Conservation (phyloP, 2,329 filamentous ascomycete genomes). For the Tolypocladium ovalisporum region DNA sequence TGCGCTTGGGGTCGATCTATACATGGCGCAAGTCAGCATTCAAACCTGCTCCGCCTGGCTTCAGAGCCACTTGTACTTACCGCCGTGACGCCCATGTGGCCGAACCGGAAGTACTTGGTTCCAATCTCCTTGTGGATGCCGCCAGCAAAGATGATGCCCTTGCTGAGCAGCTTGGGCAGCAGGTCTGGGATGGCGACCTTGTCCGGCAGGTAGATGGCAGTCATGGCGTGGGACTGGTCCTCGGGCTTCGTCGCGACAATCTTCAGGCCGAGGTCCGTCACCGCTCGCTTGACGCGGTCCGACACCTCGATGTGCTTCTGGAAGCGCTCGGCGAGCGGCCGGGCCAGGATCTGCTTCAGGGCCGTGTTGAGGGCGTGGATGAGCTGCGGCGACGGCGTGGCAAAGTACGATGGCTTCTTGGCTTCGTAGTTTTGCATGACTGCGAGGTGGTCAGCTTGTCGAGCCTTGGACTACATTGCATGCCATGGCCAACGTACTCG, state of each 20-base stretch:
- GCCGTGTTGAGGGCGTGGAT: conserved; percentile 87
- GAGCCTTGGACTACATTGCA: background rate
- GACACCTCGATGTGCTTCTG: conserved; percentile 69
- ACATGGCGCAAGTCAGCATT: background rate
- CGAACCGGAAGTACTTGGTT: conserved; percentile 86
- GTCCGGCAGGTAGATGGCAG: conserved; percentile 89
- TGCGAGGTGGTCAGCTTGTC: conserved; percentile 17
- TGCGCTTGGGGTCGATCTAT: conserved; percentile 62
- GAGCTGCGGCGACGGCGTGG: conserved; percentile 89
- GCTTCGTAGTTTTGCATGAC: conserved; percentile 99
- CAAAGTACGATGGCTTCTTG: conserved; percentile 95
- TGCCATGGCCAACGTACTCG: conserved; percentile 45
- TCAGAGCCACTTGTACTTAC: conserved; percentile 38
- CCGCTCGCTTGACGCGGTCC: conserved; percentile 74
- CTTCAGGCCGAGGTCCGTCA: conserved; percentile 72
- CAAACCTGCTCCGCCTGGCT: too few relatives aligned
- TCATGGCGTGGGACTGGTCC: conserved; percentile 96
- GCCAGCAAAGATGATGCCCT: conserved; percentile 87
- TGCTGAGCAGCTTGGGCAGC: conserved; percentile 73
- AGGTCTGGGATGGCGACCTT: conserved; percentile 70
- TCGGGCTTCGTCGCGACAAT: conserved; percentile 77
- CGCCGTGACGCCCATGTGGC: conserved; percentile 94
- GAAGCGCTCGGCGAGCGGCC: conserved; percentile 73
- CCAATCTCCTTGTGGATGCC: conserved; percentile 95
- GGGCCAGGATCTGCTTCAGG: conserved; percentile 73